Evolutionary conservation across 768 basidiomycete genomes (phyloP).

Genomic region (Termitomyces sp.): DNA sequence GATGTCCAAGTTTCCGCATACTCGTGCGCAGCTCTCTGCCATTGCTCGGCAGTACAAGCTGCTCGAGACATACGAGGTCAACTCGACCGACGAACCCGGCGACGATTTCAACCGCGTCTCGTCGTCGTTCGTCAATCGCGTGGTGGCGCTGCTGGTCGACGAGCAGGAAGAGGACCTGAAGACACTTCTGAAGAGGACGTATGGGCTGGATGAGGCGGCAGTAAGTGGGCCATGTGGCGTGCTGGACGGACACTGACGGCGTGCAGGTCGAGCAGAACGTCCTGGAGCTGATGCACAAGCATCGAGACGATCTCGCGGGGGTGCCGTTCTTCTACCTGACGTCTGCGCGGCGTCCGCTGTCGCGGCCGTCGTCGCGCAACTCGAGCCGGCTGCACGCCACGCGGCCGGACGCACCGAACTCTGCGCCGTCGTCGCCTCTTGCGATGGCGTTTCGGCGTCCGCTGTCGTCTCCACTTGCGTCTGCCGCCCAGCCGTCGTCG

Average conservation of each 20-base stretch:
- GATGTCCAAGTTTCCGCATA: constrained; percentile 67
- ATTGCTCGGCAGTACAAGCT: constrained; percentile 71
- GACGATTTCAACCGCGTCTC: constrained; percentile 50
- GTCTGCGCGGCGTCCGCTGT: constrained; percentile 71
- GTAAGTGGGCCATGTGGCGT: constrained; percentile 34
- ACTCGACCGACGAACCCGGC: constrained; percentile 37
- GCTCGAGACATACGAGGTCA: constrained; percentile 54
- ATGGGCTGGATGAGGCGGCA: constrained; percentile 62
- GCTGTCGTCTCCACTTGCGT: constrained; percentile 67
- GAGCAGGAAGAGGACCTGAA: constrained; percentile 91
- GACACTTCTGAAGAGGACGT: constrained; percentile 60
- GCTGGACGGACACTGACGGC: constrained; percentile 11
- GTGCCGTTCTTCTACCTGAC: constrained; percentile 82
- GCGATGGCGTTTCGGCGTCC: constrained; percentile 70
- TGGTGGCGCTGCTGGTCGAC: constrained; percentile 65
- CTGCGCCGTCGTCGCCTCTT: constrained; percentile 74
- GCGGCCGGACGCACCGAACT: constrained; percentile 72
- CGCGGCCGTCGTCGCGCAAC: constrained; percentile 75
- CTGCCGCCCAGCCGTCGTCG: constrained; percentile 38
- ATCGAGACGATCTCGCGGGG: constrained; percentile 78
- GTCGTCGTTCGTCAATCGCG: constrained; percentile 58
- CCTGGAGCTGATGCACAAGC: constrained; percentile 93
- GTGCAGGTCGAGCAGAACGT: constrained; percentile 79
- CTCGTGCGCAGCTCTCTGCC: constrained; percentile 70
- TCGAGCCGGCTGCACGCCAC: constrained; percentile 54